A percentile compares a stretch with the other conserved stretches of the same genome.
Conservation (phyloP, 768 basidiomycete species). For the Pisolithus microcarpus region DNA sequence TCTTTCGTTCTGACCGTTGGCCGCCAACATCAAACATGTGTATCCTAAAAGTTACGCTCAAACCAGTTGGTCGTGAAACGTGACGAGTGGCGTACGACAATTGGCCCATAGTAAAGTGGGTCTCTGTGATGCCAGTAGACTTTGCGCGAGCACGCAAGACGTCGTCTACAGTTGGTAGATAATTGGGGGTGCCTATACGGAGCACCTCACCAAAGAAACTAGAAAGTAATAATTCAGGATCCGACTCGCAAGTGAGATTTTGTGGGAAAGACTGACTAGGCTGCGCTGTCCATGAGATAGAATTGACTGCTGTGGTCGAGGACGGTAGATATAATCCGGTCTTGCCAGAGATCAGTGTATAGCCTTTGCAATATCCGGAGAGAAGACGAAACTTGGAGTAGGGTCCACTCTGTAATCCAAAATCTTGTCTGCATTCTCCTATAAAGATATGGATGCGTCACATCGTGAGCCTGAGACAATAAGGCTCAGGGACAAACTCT, state of each 20-base stretch:
- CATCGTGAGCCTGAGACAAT: neutral
- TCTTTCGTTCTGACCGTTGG: conserved; percentile 74
- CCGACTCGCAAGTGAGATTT: neutral
- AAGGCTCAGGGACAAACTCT: conserved; percentile 25
- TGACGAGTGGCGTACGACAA: conserved; percentile 38
- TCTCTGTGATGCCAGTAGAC: conserved; percentile 88
- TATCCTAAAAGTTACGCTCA: conserved; percentile 28
- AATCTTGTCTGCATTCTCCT: conserved; percentile 51
- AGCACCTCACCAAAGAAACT: conserved; percentile 84
- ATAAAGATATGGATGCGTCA: conserved; percentile 11
- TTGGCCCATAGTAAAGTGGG: conserved; percentile 66
- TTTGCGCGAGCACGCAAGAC: conserved; percentile 84
- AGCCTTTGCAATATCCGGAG: conserved; percentile 60
- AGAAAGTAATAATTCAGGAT: neutral
- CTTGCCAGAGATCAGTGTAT: conserved; percentile 65
- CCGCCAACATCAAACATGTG: conserved; percentile 79
- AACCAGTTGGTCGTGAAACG: neutral
- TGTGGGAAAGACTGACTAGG: conserved; percentile 51
- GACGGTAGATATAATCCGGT: conserved; percentile 47
- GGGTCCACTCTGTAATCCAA: conserved; percentile 47
- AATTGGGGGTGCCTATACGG: conserved; percentile 78
- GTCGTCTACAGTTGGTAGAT: conserved; percentile 80
- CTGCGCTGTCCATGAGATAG: conserved; percentile 92
- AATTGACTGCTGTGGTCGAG: conserved; percentile 67
- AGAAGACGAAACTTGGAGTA: conserved; percentile 40